These are phyloP conservation scores for Trichoderma sp. DNA, from an alignment of 2,329 filamentous ascomycete genomes.

Conservation along the genomic window DNA sequence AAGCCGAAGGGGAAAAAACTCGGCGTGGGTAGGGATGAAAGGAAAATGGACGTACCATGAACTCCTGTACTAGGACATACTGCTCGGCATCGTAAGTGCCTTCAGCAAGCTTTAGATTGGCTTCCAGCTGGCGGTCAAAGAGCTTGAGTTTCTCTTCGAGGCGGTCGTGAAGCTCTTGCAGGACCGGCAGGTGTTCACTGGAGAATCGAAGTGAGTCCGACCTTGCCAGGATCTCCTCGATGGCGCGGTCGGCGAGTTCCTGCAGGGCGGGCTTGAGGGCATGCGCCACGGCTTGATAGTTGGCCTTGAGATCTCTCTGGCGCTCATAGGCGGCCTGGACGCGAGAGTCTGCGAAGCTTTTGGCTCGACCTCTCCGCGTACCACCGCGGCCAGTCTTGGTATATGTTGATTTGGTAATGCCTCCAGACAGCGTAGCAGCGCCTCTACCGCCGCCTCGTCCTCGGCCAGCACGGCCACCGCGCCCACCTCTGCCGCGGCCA, in stretches of 20 bases:
- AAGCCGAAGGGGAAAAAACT: background rate
- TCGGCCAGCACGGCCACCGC: constrained; percentile 30
- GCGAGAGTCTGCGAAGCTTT: constrained; percentile 53
- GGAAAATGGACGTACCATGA: constrained; percentile 34
- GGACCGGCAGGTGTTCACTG: constrained; percentile 51
- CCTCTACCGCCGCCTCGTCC: constrained; percentile 27
- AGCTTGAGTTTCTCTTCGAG: constrained; percentile 33
- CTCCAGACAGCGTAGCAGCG: constrained; percentile 31
- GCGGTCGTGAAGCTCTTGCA: constrained; percentile 44
- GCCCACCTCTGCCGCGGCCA: constrained; percentile 36
- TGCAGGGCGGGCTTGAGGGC: constrained; percentile 62
- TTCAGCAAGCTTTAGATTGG: constrained; percentile 39
- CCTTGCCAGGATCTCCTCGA: constrained; percentile 56
- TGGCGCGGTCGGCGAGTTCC: constrained; percentile 59
- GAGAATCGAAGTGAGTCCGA: constrained; percentile 51
- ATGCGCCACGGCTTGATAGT: constrained; percentile 60
- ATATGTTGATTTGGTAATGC: constrained; percentile 34
- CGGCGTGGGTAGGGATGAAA: constrained; percentile 21
- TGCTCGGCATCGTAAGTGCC: constrained; percentile 35
- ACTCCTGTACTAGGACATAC: constrained; percentile 36
- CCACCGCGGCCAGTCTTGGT: constrained; percentile 39
- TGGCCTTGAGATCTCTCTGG: constrained; percentile 63
- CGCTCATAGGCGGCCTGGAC: constrained; percentile 60
- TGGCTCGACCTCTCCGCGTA: constrained; percentile 50
- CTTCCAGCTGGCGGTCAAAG: constrained; percentile 33